Percentiles rank a stretch among this genome's conserved stretches.
phyloP scores from a whole-genome alignment of 441 rosid genomes.

The Pelargonium fulgidum region DNA sequence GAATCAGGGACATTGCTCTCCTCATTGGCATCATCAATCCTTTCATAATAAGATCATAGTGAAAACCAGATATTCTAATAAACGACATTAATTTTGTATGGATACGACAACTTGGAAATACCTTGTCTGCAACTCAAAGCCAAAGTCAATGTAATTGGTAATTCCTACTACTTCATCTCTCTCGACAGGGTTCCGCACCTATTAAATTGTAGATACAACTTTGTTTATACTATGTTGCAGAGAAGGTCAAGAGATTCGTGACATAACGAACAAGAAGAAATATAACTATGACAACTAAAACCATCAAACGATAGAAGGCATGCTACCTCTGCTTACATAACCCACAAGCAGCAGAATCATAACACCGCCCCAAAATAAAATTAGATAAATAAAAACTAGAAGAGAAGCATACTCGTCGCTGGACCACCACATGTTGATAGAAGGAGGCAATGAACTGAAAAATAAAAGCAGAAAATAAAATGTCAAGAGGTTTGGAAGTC shows the following conservation, averaged over 20 bases:
- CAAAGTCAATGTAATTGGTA: constrained; percentile 88
- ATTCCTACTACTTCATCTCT: constrained; percentile 79
- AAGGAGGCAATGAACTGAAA: constrained; percentile 81
- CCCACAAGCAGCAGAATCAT: not conserved
- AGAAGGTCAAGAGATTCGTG: constrained; percentile 8
- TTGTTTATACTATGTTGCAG: constrained; percentile 10
- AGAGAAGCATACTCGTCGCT: constrained; percentile 62
- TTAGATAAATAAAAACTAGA: not conserved
- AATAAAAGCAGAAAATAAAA: constrained; percentile 20
- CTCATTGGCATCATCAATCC: constrained; percentile 54
- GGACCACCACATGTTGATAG: constrained; percentile 88
- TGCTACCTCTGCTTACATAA: not conserved
- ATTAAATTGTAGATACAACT: constrained; percentile 24
- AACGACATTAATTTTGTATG: not conserved
- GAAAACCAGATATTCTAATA: constrained; percentile 8
- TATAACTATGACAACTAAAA: not conserved
- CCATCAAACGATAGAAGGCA: not conserved
- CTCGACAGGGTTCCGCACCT: constrained; percentile 90
- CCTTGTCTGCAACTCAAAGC: constrained; percentile 85
- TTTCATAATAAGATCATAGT: constrained; percentile 21
- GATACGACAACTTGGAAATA: constrained; percentile 22
- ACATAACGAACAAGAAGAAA: not conserved
- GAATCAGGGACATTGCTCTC: constrained; percentile 46
- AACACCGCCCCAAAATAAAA: not conserved
- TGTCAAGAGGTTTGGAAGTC: not conserved